Evolutionary conservation across 139 green algal genomes (phyloP).

Genomic region (Pseudopediastrum boryanum): DNA sequence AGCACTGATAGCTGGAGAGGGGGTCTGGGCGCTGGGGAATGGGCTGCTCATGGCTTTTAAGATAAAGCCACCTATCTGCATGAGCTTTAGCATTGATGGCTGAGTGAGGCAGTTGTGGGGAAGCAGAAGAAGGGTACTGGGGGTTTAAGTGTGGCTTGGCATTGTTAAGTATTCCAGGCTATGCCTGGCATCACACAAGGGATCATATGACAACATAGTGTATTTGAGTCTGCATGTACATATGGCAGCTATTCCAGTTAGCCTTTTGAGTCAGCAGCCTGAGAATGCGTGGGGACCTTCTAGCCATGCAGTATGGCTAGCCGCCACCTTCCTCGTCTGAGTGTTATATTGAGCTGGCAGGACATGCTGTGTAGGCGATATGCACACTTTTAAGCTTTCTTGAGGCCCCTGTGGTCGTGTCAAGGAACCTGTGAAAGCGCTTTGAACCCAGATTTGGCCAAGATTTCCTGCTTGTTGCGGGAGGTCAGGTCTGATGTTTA

Average conservation of each 20-base stretch:
- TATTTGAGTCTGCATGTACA: background rate
- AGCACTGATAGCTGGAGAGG: slow-evolving; percentile 32
- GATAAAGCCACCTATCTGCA: slow-evolving; percentile 30
- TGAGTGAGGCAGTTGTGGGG: background rate
- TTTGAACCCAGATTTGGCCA: too few relatives aligned
- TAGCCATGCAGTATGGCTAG: too few relatives aligned
- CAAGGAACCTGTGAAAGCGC: too few relatives aligned
- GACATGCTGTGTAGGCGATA: too few relatives aligned
- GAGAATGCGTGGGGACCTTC: too few relatives aligned
- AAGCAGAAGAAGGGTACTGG: background rate
- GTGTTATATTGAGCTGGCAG: too few relatives aligned
- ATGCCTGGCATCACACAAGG: background rate
- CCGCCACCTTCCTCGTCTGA: too few relatives aligned
- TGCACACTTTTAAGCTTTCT: too few relatives aligned
- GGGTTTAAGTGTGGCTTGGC: background rate
- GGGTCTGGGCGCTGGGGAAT: slow-evolving; percentile 19
- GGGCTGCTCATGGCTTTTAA: slow-evolving; percentile 26
- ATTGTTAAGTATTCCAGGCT: background rate
- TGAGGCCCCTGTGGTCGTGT: too few relatives aligned
- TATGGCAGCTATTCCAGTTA: background rate
- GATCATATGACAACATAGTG: background rate
- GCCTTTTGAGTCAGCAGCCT: too few relatives aligned
- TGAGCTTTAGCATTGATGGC: slow-evolving; percentile 10
- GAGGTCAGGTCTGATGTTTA: too few relatives aligned
- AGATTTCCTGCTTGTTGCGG: too few relatives aligned